A percentile compares a stretch with the other conserved stretches of the same genome.
Evolutionary conservation across 345 rosid genomes (phyloP).

Genomic region (Gossypium arboreum): DNA sequence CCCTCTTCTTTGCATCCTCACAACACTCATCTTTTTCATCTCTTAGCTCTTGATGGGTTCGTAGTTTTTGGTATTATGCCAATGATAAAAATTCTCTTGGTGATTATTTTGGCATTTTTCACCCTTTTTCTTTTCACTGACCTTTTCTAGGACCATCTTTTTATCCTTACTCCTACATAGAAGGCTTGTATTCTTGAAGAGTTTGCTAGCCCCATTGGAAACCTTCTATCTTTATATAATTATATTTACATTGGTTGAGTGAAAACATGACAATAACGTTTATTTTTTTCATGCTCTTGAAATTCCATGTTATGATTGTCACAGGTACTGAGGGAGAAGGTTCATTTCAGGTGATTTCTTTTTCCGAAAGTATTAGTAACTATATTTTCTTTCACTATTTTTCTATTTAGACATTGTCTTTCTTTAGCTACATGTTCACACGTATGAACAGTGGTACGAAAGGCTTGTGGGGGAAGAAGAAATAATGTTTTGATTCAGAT

Average conservation of each 20-base stretch:
- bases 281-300: conserved; percentile 16
- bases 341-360: conserved; percentile 37
- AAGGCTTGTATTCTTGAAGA: not conserved
- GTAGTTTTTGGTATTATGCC: not conserved
- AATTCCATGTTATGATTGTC: conserved; percentile 14
- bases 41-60: not conserved
- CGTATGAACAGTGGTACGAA: conserved; percentile 63
- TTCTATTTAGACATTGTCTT: conserved; percentile 6
- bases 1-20: not conserved
- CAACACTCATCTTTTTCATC: not conserved
- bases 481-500: conserved; percentile 46
- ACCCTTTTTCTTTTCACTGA: not conserved
- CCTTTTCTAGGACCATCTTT: not conserved
- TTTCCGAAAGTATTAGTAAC: not conserved
- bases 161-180: not conserved
- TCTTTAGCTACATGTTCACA: conserved; percentile 40
- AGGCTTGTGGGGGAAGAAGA: conserved; percentile 45
- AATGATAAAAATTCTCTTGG: not conserved
- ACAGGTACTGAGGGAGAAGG: conserved; percentile 42
- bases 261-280: conserved; percentile 5
- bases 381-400: not conserved
- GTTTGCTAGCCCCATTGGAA: conserved; percentile 39
- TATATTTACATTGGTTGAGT: conserved; percentile 2
- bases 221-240: conserved; percentile 6
- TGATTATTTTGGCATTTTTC: not conserved